These are phyloP conservation scores for Thermomucor indicae-seudaticae DNA, from an alignment of 371 early-diverging fungal species.

Conservation along the genomic window DNA sequence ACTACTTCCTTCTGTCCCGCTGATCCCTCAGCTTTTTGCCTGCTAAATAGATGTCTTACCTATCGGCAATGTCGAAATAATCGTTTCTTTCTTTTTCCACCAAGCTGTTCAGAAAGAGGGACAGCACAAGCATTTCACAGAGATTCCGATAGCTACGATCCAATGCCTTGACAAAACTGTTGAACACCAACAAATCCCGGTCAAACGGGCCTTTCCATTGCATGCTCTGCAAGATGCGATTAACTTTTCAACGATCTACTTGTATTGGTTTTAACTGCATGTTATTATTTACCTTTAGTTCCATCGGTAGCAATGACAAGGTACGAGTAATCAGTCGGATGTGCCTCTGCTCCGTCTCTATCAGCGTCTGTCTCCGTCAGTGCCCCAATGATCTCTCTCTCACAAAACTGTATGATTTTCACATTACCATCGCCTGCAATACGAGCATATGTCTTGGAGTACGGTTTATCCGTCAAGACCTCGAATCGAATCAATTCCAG, in stretches of 20 bases:
- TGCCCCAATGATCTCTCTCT: too few species aligned
- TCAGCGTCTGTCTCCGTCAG: too few species aligned
- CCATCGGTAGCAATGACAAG: conserved; percentile 51
- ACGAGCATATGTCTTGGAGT: conserved; percentile 46
- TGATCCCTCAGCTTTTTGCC: neutral
- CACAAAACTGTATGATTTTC: too few species aligned
- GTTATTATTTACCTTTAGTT: conserved; percentile 27
- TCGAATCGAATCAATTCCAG: conserved; percentile 59
- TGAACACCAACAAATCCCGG: conserved; percentile 73
- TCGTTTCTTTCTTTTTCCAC: conserved; percentile 50
- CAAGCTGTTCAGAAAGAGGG: conserved; percentile 49
- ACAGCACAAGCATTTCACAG: conserved; percentile 56
- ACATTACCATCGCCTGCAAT: conserved; percentile 35
- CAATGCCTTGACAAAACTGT: conserved; percentile 60
- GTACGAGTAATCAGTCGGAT: conserved; percentile 52
- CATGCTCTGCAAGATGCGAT: conserved; percentile 24
- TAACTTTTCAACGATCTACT: too few species aligned
- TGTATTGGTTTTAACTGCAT: neutral
- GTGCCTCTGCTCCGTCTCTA: conserved; percentile 32
- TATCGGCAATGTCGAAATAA: conserved; percentile 46
- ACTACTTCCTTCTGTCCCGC: neutral
- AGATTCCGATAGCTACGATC: conserved; percentile 59
- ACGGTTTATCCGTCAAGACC: conserved; percentile 47
- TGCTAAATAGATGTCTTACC: conserved; percentile 31
- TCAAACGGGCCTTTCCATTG: conserved; percentile 65